These are phyloP conservation scores for Fusarium algeriense DNA, from an alignment of 2,329 filamentous ascomycete species.

Conservation along the genomic window DNA sequence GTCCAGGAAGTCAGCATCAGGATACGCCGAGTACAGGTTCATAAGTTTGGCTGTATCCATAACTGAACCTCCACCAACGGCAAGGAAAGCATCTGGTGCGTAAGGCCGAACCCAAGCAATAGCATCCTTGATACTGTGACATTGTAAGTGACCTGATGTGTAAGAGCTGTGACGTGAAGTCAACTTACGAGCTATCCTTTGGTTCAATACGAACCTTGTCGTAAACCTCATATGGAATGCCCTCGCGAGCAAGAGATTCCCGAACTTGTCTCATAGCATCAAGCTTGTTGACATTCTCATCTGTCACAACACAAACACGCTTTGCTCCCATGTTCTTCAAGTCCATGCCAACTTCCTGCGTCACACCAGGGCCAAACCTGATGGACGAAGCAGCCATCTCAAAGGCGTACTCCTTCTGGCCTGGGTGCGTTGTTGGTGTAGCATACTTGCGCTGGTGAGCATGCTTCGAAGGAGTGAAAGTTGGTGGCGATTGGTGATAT, in stretches of 20 bases:
- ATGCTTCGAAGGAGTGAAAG: conserved; percentile 63
- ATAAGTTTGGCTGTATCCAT: conserved; percentile 99
- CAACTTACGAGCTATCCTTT: conserved; percentile 85
- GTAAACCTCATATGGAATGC: conserved; percentile 84
- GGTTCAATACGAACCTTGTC: conserved; percentile 87
- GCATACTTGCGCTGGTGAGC: conserved; percentile 67
- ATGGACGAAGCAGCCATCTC: conserved; percentile 98
- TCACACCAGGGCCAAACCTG: conserved; percentile 91
- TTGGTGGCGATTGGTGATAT: conserved; percentile 75
- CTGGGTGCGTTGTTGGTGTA: conserved; percentile 73
- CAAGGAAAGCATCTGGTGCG: conserved; percentile 87
- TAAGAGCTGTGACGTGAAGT: background rate
- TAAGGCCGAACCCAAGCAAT: conserved; percentile 88
- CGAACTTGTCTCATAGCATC: conserved; percentile 91
- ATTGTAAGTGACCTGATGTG: conserved; percentile 16
- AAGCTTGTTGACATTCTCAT: conserved; percentile 82
- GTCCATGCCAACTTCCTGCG: conserved; percentile 98
- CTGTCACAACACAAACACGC: conserved; percentile 92
- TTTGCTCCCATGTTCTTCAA: conserved; percentile 90
- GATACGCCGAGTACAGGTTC: conserved; percentile 94
- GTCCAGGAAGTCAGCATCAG: conserved; percentile 93
- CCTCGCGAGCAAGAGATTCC: conserved; percentile 82
- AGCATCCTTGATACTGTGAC: conserved; percentile 81
- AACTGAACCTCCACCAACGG: conserved; percentile 89
- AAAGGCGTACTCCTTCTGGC: conserved; percentile 95